Evolutionary conservation across 495 filamentous ascomycete species (phyloP).

Genomic region (Cercophora scortea): DNA sequence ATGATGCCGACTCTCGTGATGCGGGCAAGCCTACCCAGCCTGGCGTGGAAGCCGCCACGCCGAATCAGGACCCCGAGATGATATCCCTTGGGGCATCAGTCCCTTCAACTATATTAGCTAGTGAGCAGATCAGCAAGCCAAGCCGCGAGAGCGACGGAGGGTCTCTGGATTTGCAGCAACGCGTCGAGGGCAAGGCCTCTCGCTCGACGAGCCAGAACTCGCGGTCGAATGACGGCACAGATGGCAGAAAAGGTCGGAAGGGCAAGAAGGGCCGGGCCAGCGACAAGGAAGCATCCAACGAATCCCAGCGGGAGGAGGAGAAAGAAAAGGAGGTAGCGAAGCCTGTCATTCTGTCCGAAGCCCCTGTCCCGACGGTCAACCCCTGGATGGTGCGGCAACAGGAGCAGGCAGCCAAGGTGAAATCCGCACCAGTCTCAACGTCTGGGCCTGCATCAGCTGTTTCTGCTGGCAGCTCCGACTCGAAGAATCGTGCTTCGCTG

Average conservation of each 20-base stretch:
- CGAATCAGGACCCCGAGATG: constrained; percentile 18
- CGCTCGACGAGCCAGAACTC: constrained; percentile 28
- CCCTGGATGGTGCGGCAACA: constrained; percentile 74
- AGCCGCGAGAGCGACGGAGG: constrained; percentile 13
- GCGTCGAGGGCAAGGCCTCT: constrained; percentile 16
- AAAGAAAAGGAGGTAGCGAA: constrained; percentile 45
- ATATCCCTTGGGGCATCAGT: constrained; percentile 12
- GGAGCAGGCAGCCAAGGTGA: constrained; percentile 53
- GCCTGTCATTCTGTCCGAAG: constrained; percentile 62
- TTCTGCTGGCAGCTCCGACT: constrained; percentile 10
- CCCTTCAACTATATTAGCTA: constrained; percentile 14
- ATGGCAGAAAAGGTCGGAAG: constrained; percentile 37
- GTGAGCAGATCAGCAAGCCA: constrained; percentile 19
- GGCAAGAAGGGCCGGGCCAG: constrained; percentile 37
- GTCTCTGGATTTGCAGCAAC: constrained; percentile 6
- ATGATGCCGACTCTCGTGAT: constrained; percentile 41
- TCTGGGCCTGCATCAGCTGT: constrained; percentile 1
- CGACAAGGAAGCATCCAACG: constrained; percentile 35
- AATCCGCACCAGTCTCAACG: constrained; percentile 31
- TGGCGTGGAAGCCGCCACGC: constrained; percentile 7
- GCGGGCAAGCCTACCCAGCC: constrained; percentile 20
- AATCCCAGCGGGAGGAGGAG: constrained; percentile 35
- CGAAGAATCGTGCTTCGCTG: constrained; percentile 8
- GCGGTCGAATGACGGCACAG: constrained; percentile 29
- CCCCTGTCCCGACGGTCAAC: constrained; percentile 75